Base-by-base conservation (phyloP, 2,329 filamentous ascomycete genomes). In the Lachnellula suecica region DNA sequence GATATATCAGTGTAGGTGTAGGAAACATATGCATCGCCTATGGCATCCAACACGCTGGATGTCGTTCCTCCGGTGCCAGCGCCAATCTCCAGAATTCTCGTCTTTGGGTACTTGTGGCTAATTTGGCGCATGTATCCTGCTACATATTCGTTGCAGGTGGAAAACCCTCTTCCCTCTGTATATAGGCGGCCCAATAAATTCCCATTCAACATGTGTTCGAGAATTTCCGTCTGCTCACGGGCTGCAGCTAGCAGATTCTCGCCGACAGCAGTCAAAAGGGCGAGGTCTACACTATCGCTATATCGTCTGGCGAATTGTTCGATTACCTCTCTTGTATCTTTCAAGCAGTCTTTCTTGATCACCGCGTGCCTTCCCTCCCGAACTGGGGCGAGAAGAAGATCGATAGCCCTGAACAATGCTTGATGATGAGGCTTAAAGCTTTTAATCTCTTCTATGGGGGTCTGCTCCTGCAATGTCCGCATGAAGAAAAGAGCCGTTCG, bases 1-100 rank as follows among this genome's bases (percentile, higher is more conserved):
- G 71, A 72, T 4, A 74, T 67, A 41, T 76, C 74, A 0, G 72
- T 74, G 41, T 67, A 76, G 0, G 63, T 68, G 53, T 74, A 72
- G 2, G 62, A 59, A 2, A 59, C 9, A 47, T 60, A 58, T 6
- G 57, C 17, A n/a, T 15, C 49, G 6, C 60, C 61, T 2, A 35
- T 42, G 1, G 25, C 31, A 11, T 57, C 48, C 17, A 10, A 38
- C 4, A 56, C 38, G 13, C n/a, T 20, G 24, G 47, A 44, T 1
- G 71, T 73, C 48, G 68, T 63, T 4, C 66, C 66, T 4, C 71
- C 70, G 1, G 69, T 74, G 0, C 71, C 71, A 8, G 68, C 70
- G 11, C 71, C 72, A 22, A 75, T 62, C 47, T 76, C 72, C 1
- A 75, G 62, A 29, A 75, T 64, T 3, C 65, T 61, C 7, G 71